A percentile compares a stretch with the other conserved stretches of the same genome.
Evolutionary conservation across 805 yeast species (phyloP).

Genomic region (Candida andamanensis): DNA sequence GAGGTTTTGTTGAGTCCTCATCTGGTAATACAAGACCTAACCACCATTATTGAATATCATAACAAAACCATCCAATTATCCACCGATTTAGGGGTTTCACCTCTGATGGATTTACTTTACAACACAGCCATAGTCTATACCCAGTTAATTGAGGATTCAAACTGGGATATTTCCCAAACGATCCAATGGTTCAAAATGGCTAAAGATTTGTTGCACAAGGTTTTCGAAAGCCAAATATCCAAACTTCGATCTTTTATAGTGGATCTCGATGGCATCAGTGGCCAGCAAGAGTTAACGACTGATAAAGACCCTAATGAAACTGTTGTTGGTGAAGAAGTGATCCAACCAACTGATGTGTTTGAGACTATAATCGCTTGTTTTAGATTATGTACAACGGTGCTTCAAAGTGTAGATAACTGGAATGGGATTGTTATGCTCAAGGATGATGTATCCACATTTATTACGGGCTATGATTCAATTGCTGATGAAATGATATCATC

Average conservation of each 20-base stretch:
- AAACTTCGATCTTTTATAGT: constrained; percentile 23
- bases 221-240: constrained; percentile 15
- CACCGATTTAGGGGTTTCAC: constrained; percentile 4
- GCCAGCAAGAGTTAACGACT: background rate
- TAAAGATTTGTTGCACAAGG: constrained; percentile 1
- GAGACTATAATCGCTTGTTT: constrained; percentile 29
- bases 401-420: constrained; percentile 20
- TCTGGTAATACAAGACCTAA: constrained; percentile 35
- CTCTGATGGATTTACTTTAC: constrained; percentile 41
- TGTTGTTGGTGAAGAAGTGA: constrained; percentile 15
- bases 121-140: constrained; percentile 45
- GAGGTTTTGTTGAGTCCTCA: constrained; percentile 18
- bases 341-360: constrained; percentile 32
- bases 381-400: constrained; percentile 23
- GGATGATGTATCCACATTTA: constrained; percentile 17
- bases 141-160: constrained; percentile 36
- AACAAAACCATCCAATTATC: constrained; percentile 27
- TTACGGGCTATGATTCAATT: constrained; percentile 14
- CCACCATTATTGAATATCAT: constrained; percentile 31
- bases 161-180: background rate
- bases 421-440: constrained; percentile 7
- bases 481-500: constrained; percentile 15
- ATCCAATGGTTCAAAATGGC: background rate
- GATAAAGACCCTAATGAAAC: background rate
- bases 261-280: constrained; percentile 14